Conservation (phyloP, 2,329 filamentous ascomycete species). For the Fusarium robinianum region DNA sequence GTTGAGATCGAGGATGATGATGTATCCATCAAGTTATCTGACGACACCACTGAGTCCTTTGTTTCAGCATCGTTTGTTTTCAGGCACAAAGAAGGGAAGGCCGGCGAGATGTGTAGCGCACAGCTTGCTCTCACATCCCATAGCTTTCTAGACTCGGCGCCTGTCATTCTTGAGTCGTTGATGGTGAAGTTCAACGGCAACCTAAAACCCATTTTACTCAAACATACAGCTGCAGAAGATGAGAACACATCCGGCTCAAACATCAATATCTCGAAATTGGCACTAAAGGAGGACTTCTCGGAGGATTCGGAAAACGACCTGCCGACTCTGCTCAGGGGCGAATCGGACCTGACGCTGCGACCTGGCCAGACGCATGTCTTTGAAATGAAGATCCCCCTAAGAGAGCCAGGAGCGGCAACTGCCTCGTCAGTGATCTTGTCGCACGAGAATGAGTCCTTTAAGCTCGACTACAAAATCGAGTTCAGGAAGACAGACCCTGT, state of each 20-base stretch:
- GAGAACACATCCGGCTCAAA: slow-evolving; percentile 2
- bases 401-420: slow-evolving; percentile 79
- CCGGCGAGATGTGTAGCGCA: slow-evolving; percentile 61
- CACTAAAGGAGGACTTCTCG: slow-evolving; percentile 40
- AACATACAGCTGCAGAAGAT: slow-evolving; percentile 42
- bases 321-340: slow-evolving; percentile 54
- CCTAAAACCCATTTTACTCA: slow-evolving; percentile 59
- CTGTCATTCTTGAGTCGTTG: slow-evolving; percentile 57
- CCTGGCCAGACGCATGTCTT: slow-evolving; percentile 72
- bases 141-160: slow-evolving; percentile 56
- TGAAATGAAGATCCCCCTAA: slow-evolving; percentile 71
- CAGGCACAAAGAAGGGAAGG: slow-evolving; percentile 60
- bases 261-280: slow-evolving; percentile 35
- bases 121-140: slow-evolving; percentile 63
- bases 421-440: slow-evolving; percentile 66
- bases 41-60: slow-evolving; percentile 58
- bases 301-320: slow-evolving; percentile 36
- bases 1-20: slow-evolving; percentile 50
- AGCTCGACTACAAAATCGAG: slow-evolving; percentile 67
- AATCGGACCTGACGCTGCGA: slow-evolving; percentile 65
- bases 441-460: slow-evolving; percentile 68
- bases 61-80: slow-evolving; percentile 62
- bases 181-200: slow-evolving; percentile 61
- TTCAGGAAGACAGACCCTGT: slow-evolving; percentile 50
- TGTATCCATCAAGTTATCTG: slow-evolving; percentile 56